Conservation (phyloP, 139 green algal species). For the Volvox africanus region DNA sequence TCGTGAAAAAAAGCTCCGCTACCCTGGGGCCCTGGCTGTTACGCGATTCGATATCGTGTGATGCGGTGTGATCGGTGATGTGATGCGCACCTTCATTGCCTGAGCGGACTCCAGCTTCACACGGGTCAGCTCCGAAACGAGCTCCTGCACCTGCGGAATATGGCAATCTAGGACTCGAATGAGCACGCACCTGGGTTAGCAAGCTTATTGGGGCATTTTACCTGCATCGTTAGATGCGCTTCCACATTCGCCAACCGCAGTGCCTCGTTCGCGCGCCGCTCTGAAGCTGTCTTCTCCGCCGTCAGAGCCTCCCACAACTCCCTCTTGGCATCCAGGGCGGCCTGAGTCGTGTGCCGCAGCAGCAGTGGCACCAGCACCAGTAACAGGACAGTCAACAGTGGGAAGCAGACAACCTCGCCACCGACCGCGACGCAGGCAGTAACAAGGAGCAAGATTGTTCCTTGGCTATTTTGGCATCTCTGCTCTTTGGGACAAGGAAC, state of each 20-base stretch:
- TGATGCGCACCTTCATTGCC: background rate
- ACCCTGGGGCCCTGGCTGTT: too few relatives aligned
- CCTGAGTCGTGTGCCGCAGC: background rate
- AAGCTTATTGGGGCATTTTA: background rate
- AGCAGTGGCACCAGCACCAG: background rate
- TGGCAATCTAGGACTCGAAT: background rate
- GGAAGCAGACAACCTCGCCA: background rate
- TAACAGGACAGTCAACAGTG: background rate
- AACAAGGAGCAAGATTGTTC: background rate
- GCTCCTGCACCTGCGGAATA: slow-evolving; percentile 34
- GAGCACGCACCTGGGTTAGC: background rate
- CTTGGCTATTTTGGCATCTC: too few relatives aligned
- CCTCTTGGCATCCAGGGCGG: background rate
- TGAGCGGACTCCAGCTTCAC: background rate
- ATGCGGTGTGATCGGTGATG: too few relatives aligned
- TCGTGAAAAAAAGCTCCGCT: too few relatives aligned
- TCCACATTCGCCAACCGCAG: slow-evolving; percentile 1
- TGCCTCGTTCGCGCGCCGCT: background rate
- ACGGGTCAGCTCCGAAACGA: slow-evolving; percentile 3
- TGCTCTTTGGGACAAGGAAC: too few relatives aligned
- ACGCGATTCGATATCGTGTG: too few relatives aligned
- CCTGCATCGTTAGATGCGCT: slow-evolving; percentile 3
- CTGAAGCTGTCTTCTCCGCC: background rate
- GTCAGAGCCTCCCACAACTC: slow-evolving; percentile 23
- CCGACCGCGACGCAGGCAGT: background rate